Evolutionary conservation across 1,284 basidiomycete species (phyloP), one percentile per base, ranked within the genome.

Genomic region (Malassezia obtusa): DNA sequence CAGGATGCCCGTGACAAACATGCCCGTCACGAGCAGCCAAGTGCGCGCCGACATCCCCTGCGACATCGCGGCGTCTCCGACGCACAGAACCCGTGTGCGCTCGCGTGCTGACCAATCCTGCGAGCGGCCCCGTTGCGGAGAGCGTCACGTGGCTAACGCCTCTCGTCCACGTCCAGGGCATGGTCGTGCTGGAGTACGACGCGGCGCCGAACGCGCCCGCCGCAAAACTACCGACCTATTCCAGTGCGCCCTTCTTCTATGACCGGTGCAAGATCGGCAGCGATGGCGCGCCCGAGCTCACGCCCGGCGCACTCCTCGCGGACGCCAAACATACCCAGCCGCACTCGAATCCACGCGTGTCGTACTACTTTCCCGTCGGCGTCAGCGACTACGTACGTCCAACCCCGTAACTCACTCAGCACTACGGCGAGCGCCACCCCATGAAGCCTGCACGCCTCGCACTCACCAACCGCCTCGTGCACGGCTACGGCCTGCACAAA

Each of bases 371-470:
- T 67, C 88, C 92, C 0, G 85, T 87, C 74, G 87, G 86, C 49
- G 88, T 96, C 3, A 94, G 94, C 1, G 85, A 89, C 64, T 89
- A 90, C 75, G 57, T 54, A 44, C 15, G 48, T 46, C 5, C 4
- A 12, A 7, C 3, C 35, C 14, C n/a, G n/a, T n/a, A n/a, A 14
- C 24, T 24, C 41, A 40, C 39, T 32, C 60, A 59, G 44, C 67
- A 71, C 60, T 71, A 70, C 22, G 71, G 91, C 86, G 89, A 95
- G 80, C 81, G 86, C 40, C 92, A 98, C 78, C 94, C 92, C 2
- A 98, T 98, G 92, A 94, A 96, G 72, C 92, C 92, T 1, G 89
- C 95, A 60, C 81, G 94, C 14, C 77, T 98, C 10, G 91, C 90
- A 3, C 76, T 99, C 45, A 96, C 92, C 7, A 98, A 98, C 67